These are phyloP conservation scores for Elaeis oleifera DNA, from an alignment of 202 grass and related monocot species.

Conservation along the genomic window DNA sequence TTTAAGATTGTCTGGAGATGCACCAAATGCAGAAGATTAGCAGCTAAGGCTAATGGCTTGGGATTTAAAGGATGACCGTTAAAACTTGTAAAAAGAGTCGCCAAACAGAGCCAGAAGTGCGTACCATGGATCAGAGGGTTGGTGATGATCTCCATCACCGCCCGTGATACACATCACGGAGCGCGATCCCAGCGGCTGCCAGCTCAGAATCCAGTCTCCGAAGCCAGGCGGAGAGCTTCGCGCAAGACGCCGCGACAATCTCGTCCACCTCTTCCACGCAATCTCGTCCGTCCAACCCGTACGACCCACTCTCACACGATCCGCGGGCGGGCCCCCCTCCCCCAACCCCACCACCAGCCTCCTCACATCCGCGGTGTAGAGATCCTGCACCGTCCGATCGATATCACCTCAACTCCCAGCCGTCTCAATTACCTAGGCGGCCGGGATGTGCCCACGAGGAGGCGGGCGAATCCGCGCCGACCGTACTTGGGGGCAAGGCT, in stretches of 20 bases:
- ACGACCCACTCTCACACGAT: slow-evolving; percentile 41
- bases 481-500: slow-evolving; percentile 38
- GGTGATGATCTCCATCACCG: slow-evolving; percentile 43
- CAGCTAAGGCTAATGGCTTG: no score
- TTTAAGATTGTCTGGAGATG: no score
- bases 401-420: no score
- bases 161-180: slow-evolving; percentile 53
- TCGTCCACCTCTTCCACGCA: slow-evolving; percentile 58
- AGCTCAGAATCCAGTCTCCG: slow-evolving; percentile 27
- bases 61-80: no score
- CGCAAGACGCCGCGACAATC: slow-evolving; percentile 41
- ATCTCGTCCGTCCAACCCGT: slow-evolving; percentile 7
- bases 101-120: no score
- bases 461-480: slow-evolving; percentile 31
- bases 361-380: slow-evolving; percentile 43
- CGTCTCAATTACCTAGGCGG: slow-evolving; percentile 13
- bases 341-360: slow-evolving; percentile 44
- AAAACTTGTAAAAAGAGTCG: no score
- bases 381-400: slow-evolving; percentile 25
- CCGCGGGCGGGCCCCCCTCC: slow-evolving; percentile 52
- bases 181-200: slow-evolving; percentile 36
- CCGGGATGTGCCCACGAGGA: slow-evolving; percentile 39
- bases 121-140: slow-evolving; percentile 2
- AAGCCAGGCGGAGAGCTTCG: slow-evolving; percentile 28
- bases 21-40: no score